Evolutionary conservation across 768 basidiomycete species (phyloP).

Genomic region (Mycena capillaripes): DNA sequence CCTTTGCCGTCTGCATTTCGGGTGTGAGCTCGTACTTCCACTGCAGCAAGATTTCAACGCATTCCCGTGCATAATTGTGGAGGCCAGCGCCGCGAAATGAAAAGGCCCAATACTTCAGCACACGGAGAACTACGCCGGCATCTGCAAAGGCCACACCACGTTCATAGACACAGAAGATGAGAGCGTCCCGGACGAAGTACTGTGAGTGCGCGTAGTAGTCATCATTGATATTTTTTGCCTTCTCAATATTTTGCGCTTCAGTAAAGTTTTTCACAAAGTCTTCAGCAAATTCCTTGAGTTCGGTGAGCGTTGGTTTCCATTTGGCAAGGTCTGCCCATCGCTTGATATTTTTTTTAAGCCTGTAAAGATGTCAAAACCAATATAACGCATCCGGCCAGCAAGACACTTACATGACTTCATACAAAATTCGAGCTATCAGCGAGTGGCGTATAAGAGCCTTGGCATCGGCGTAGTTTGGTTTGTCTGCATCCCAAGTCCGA

Average conservation of each 20-base stretch:
- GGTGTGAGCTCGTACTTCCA: constrained; percentile 41
- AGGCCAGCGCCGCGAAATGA: constrained; percentile 47
- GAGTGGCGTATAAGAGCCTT: constrained; percentile 39
- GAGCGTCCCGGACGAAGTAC: constrained; percentile 47
- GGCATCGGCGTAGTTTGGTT: constrained; percentile 41
- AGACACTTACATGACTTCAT: constrained; percentile 39
- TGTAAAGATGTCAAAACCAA: background rate
- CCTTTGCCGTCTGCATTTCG: constrained; percentile 29
- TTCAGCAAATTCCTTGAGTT: constrained; percentile 21
- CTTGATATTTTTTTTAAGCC: constrained; percentile 31
- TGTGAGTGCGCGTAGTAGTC: constrained; percentile 36
- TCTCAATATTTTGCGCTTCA: background rate
- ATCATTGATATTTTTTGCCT: constrained; percentile 16
- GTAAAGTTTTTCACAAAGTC: constrained; percentile 21
- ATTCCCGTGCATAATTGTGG: constrained; percentile 51
- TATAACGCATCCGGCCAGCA: background rate
- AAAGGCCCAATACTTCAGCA: constrained; percentile 45
- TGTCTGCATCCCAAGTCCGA: constrained; percentile 45
- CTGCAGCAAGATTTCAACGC: constrained; percentile 35
- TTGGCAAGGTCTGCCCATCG: constrained; percentile 18
- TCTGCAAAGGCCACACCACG: constrained; percentile 28
- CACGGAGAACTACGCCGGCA: constrained; percentile 33
- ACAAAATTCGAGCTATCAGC: constrained; percentile 32
- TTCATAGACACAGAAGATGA: constrained; percentile 35
- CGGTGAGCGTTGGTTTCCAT: constrained; percentile 26